Evolutionary conservation across 768 basidiomycete genomes (phyloP).

Genomic region (Lactarius sp.): DNA sequence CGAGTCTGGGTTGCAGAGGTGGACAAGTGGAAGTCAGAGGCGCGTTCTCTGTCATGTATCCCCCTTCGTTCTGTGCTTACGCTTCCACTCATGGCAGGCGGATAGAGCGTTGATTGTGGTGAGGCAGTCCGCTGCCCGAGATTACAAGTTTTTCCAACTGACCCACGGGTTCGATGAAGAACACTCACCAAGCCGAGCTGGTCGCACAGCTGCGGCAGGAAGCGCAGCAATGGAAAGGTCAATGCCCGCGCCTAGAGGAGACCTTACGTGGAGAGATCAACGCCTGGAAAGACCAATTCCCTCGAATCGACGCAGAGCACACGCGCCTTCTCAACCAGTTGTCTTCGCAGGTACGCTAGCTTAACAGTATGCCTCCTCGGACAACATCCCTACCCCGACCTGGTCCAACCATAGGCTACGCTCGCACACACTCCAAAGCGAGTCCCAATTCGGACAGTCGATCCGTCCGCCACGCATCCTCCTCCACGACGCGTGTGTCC

Average conservation of each 20-base stretch:
- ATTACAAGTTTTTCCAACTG: background rate
- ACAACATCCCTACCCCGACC: too few species aligned
- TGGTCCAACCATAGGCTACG: too few species aligned
- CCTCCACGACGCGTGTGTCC: too few species aligned
- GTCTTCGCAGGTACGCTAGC: too few species aligned
- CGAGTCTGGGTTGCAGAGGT: slow-evolving; percentile 15
- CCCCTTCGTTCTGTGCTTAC: background rate
- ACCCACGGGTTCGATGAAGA: slow-evolving; percentile 35
- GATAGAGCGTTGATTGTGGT: slow-evolving; percentile 14
- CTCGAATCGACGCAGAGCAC: too few species aligned
- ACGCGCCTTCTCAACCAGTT: too few species aligned
- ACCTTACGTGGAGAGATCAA: too few species aligned
- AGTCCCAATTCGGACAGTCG: too few species aligned
- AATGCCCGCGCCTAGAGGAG: slow-evolving; percentile 46
- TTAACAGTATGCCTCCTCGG: too few species aligned
- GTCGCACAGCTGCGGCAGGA: slow-evolving; percentile 61
- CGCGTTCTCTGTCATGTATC: background rate
- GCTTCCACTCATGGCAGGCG: background rate
- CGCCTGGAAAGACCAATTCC: too few species aligned
- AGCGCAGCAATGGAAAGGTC: slow-evolving; percentile 68
- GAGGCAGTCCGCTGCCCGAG: background rate
- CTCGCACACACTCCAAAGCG: too few species aligned
- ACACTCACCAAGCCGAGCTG: slow-evolving; percentile 54
- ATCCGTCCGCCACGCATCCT: too few species aligned
- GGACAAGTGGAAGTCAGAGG: slow-evolving; percentile 25